phyloP scores from a whole-genome alignment of 352 stramenopile species.

The Phytophthora cajani region DNA sequence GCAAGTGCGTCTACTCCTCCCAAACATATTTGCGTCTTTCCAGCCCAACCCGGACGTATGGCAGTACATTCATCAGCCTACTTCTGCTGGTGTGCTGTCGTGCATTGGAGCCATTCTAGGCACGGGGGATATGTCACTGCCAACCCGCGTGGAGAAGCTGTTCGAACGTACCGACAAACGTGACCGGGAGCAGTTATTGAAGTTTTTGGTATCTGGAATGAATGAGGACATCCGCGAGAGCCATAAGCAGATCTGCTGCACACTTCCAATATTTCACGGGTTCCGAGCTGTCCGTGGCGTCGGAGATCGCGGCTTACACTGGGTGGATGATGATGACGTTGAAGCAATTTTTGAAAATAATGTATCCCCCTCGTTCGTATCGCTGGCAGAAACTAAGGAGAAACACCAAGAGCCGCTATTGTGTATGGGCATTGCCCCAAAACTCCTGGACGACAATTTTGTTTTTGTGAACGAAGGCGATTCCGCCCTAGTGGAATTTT shows the following conservation, averaged over 20 bases:
- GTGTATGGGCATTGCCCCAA: conserved; percentile 50
- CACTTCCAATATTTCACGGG: conserved; percentile 64
- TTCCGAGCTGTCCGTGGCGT: conserved; percentile 23
- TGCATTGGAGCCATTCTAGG: conserved; percentile 38
- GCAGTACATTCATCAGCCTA: conserved; percentile 79
- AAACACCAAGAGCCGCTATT: conserved; percentile 31
- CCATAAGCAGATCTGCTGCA: conserved; percentile 44
- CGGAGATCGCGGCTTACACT: conserved; percentile 32
- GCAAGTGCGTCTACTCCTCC: conserved; percentile 58
- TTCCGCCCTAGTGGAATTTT: conserved; percentile 31
- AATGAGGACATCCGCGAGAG: conserved; percentile 42
- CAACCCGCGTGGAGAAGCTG: conserved; percentile 12
- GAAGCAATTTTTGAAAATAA: conserved; percentile 15
- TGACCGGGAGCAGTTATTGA: conserved; percentile 51
- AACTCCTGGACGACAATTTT: conserved; percentile 61
- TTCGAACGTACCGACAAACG: conserved; percentile 25
- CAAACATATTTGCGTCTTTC: conserved; percentile 59
- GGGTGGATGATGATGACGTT: conserved; percentile 22
- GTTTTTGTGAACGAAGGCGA: conserved; percentile 58
- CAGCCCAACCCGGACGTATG: conserved; percentile 67
- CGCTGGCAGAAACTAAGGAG: conserved; percentile 28
- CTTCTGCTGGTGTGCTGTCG: conserved; percentile 58
- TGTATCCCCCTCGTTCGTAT: conserved; percentile 38
- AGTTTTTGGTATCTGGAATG: conserved; percentile 52
- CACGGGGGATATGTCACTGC: conserved; percentile 1